A percentile compares a stretch with the other conserved stretches of the same genome.
Evolutionary conservation across 305 asterid species (phyloP).

Genomic region (Fraxinus nigra): DNA sequence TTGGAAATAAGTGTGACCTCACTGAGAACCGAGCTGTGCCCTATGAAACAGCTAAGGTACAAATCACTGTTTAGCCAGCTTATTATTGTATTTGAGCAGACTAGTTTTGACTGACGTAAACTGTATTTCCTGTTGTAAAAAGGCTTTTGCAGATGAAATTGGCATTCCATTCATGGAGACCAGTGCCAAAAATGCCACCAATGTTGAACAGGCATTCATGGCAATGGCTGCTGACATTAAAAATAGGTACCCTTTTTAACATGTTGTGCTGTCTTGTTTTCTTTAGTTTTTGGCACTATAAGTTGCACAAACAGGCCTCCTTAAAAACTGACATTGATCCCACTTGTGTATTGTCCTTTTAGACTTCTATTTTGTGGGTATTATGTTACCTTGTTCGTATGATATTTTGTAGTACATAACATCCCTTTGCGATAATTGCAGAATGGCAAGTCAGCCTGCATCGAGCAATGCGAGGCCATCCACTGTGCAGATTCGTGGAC

Average conservation of each 20-base stretch:
- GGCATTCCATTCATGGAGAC: slow-evolving; percentile 81
- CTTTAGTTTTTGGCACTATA: not conserved
- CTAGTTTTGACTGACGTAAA: not conserved
- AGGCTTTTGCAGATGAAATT: slow-evolving; percentile 79
- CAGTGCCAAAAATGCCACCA: slow-evolving; percentile 67
- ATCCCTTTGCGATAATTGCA: slow-evolving; percentile 19
- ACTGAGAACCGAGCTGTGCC: slow-evolving; percentile 68
- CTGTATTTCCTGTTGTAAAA: slow-evolving; percentile 14
- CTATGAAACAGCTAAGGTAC: slow-evolving; percentile 72
- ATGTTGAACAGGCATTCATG: slow-evolving; percentile 84
- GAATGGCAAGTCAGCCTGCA: slow-evolving; percentile 69
- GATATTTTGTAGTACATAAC: not conserved
- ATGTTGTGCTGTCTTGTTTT: not conserved
- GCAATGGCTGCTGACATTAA: slow-evolving; percentile 70
- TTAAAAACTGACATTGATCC: not conserved
- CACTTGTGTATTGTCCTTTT: not conserved
- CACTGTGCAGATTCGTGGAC: slow-evolving; percentile 58
- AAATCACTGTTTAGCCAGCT: not conserved
- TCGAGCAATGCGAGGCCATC: slow-evolving; percentile 49
- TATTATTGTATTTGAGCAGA: slow-evolving; percentile 1
- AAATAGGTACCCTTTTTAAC: slow-evolving; percentile 42
- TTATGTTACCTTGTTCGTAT: not conserved
- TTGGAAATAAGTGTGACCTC: slow-evolving; percentile 72
- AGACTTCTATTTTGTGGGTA: not conserved
- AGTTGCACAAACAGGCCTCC: not conserved